Conservation (phyloP, 2,329 filamentous ascomycete species). For the Xylariomycetidae sp. region DNA sequence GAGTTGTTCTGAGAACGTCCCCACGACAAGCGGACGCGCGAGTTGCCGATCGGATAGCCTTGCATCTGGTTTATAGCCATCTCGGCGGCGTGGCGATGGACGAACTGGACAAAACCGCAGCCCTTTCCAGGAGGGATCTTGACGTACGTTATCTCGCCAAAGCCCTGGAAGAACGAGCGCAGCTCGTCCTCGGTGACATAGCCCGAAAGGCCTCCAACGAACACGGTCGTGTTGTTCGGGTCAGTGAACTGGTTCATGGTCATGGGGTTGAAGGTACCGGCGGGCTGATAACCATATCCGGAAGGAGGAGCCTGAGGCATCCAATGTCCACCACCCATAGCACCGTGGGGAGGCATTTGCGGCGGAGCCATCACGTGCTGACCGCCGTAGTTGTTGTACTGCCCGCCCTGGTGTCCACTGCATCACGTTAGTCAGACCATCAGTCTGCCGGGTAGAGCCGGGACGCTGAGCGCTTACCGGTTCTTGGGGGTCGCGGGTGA, state of each 20-base stretch:
- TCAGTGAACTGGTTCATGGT: slow-evolving; percentile 99
- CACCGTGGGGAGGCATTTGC: slow-evolving; percentile 35
- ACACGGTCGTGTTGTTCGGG: slow-evolving; percentile 98
- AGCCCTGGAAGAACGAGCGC: slow-evolving; percentile 99
- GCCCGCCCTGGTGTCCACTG: slow-evolving; percentile 34
- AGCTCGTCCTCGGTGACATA: slow-evolving; percentile 99
- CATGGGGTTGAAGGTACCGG: slow-evolving; percentile 42
- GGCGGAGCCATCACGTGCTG: slow-evolving; percentile 33
- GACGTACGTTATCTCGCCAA: slow-evolving; percentile 98
- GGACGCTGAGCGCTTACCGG: too few relatives aligned
- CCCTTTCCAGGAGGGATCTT: slow-evolving; percentile 99
- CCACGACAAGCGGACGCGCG: slow-evolving; percentile 94
- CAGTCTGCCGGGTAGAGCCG: too few relatives aligned
- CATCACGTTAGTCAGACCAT: slow-evolving; percentile 6
- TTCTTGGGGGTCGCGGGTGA: slow-evolving; percentile 98
- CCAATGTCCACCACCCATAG: slow-evolving; percentile 29
- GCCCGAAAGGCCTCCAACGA: slow-evolving; percentile 92
- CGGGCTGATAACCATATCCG: slow-evolving; percentile 32
- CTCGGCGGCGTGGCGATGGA: slow-evolving; percentile 95
- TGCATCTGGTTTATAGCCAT: slow-evolving; percentile 99
- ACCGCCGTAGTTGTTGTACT: slow-evolving; percentile 28
- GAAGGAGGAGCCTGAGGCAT: slow-evolving; percentile 41
- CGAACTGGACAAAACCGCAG: slow-evolving; percentile 97
- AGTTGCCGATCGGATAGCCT: slow-evolving; percentile 98
- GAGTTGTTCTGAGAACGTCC: slow-evolving; percentile 99